Base-by-base conservation (phyloP, 108 stramenopile genomes). In the Pelagomonas calceolata region DNA sequence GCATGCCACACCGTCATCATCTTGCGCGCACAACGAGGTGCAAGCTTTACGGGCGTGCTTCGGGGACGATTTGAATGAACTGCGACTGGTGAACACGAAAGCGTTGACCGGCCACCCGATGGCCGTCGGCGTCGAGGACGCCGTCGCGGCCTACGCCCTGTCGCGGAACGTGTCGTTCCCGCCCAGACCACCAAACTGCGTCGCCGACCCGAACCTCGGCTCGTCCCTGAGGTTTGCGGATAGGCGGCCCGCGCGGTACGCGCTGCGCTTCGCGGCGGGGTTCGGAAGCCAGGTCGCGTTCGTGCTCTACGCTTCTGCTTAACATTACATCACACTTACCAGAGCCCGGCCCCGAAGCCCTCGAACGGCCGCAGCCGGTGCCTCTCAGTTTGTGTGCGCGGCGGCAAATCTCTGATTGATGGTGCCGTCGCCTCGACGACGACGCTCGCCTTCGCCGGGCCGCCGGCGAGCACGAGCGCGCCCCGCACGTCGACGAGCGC, bases 41-140 rank as follows among this genome's bases (percentile, higher is more conserved):
- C 86, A 86, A 17, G 92, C 93, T 15, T 77, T 97, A 65, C 86
- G 96, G 18, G 70, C 75, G 33, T 93, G 85, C 26, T 97, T 97
- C 84, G 96, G 96, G 34, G 90, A 93, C 73, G 87, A 90, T 32
- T 80, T 91, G 0, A 75, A 85, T 37, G 86, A 92, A 72, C 69
- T 95, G 64, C 70, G 94, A 66, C 90, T 97, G 81, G 79, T 93
- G 18, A 97, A 94, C 78, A 97, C 96, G 37, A 97, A 97, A 80
- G 93, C 92, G 32, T 89, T 85, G 81, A 97, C 96, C 0, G 96
- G 96, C 10, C 96, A 97, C 79, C 93, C 94, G 16, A 97, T 97
- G 96, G 96, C 94, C 34, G 94, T 94, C 31, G 91, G 90, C 18
- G 95, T 97, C 78, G 96, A 97, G 79, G 96, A 97, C 72, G 93